Evolutionary conservation across 2,329 filamentous ascomycete genomes (phyloP).

Genomic region (Pseudofabraea citricarpa): DNA sequence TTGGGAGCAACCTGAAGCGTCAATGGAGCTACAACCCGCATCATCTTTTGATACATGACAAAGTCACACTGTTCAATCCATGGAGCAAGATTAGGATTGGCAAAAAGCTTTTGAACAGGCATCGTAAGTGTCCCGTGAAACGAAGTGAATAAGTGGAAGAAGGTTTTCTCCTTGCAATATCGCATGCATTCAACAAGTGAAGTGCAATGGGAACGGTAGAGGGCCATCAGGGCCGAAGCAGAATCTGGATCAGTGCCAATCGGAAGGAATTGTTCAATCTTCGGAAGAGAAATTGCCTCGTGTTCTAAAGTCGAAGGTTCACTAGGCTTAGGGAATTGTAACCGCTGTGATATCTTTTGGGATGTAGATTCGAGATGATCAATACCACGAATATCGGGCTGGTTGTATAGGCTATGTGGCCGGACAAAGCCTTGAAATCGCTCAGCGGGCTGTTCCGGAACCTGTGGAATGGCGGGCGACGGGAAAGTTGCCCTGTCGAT

Average conservation of each 20-base stretch:
- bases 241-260: constrained; percentile 79
- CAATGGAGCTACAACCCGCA: constrained; percentile 82
- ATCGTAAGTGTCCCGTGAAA: constrained; percentile 97
- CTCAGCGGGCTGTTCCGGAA: constrained; percentile 22
- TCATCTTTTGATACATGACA: constrained; percentile 94
- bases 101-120: constrained; percentile 89
- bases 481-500: constrained; percentile 32
- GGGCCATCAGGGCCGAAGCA: constrained; percentile 75
- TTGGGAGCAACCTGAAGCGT: constrained; percentile 89
- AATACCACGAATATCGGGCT: constrained; percentile 49
- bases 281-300: constrained; percentile 74
- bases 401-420: constrained; percentile 53
- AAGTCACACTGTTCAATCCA: constrained; percentile 98
- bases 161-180: constrained; percentile 94
- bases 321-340: constrained; percentile 56
- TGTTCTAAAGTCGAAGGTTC: constrained; percentile 57
- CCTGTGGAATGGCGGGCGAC: constrained; percentile 33
- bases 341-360: constrained; percentile 51
- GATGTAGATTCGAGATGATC: constrained; percentile 54
- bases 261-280: constrained; percentile 77
- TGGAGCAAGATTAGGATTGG: constrained; percentile 71
- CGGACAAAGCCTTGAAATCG: constrained; percentile 28
- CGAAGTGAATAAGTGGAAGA: constrained; percentile 90
- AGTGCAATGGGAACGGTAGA: constrained; percentile 93
- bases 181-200: constrained; percentile 93